These are phyloP conservation scores for Microdochium paspali DNA, from an alignment of 2,329 filamentous ascomycete species.

Conservation along the genomic window DNA sequence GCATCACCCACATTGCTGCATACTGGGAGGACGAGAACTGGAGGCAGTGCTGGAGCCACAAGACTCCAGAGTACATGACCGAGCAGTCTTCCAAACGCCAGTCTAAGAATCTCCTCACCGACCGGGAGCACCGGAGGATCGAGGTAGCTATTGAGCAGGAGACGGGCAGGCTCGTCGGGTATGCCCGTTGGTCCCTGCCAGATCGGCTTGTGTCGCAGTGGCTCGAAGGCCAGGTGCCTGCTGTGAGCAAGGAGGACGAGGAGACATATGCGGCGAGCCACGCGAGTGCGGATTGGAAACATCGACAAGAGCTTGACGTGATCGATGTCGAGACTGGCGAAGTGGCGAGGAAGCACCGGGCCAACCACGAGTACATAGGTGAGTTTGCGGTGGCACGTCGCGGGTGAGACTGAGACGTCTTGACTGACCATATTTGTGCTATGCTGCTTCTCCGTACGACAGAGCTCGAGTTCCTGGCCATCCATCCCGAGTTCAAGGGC, in stretches of 20 bases:
- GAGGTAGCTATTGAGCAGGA: constrained; percentile 11
- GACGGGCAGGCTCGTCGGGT: constrained; percentile 12
- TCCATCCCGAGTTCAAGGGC: constrained; percentile 11
- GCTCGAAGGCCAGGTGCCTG: constrained; percentile 9
- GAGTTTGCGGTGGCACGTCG: background rate
- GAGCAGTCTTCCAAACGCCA: constrained; percentile 5
- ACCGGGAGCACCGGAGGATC: constrained; percentile 9
- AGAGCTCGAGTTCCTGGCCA: constrained; percentile 16
- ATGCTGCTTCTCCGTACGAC: too few species aligned
- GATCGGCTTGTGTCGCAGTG: constrained; percentile 4
- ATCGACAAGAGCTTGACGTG: constrained; percentile 2
- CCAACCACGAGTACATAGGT: constrained; percentile 8
- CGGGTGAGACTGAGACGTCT: background rate
- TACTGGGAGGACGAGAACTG: constrained; percentile 11
- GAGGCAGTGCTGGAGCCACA: constrained; percentile 5
- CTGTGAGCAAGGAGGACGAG: constrained; percentile 6
- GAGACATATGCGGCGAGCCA: constrained; percentile 4
- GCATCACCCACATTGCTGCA: constrained; percentile 11
- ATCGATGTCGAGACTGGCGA: constrained; percentile 5
- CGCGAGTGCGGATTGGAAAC: constrained; percentile 6
- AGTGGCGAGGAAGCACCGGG: constrained; percentile 4
- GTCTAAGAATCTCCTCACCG: constrained; percentile 8
- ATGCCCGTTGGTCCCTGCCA: constrained; percentile 12
- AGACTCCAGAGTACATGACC: constrained; percentile 6
- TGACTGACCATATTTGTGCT: background rate